Base-by-base conservation (phyloP, 805 yeast species). In the Myxozyma lipomycoides region DNA sequence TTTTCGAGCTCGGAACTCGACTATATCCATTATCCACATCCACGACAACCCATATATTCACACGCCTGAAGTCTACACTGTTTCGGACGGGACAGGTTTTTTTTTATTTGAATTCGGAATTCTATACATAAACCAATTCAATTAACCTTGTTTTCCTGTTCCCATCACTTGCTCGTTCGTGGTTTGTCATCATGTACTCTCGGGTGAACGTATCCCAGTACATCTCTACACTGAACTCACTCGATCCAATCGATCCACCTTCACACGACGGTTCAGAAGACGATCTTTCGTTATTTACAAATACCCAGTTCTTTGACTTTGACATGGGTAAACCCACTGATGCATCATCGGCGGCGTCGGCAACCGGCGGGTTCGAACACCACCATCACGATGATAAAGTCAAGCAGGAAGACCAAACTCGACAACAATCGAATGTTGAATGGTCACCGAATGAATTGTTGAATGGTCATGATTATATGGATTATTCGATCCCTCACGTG, bases 251-350 rank as follows among this genome's bases (percentile, higher is more conserved):
- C 22, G 66, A 58, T 30, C 42, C 43, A 19, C 46, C 58, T 22
- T 28, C 32, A 12, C 12, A 28, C 32, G 12, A 28, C 12, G 32
- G 12, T 12, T 48, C 47, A 12, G 62, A 68, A 44, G 75, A 69
- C 42, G 75, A 71, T 51, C 67, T 71, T 50, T 63, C 67, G 38
- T 62, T 72, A 50, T 72, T 72, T 61, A 55, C 74, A 43, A 71
- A 71, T 59, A 72, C 75, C 34, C 68, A 69, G 45, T 72, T 72
- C 60, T 72, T 72, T 58, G 75, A 72, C 62, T 65, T 72, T 49
- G 76, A 72, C 48, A 63, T 72, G 61, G 76, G 76, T 46, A 62
- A 72, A 39, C 60, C 71, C 42, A 70, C 74, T 28, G 73, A 72
- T 52, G 69, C 71, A 12, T 28, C 32, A 12, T 28, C 32, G 32